phyloP scores from a whole-genome alignment of 2,329 filamentous ascomycete species.

The Colletotrichum sp. region DNA sequence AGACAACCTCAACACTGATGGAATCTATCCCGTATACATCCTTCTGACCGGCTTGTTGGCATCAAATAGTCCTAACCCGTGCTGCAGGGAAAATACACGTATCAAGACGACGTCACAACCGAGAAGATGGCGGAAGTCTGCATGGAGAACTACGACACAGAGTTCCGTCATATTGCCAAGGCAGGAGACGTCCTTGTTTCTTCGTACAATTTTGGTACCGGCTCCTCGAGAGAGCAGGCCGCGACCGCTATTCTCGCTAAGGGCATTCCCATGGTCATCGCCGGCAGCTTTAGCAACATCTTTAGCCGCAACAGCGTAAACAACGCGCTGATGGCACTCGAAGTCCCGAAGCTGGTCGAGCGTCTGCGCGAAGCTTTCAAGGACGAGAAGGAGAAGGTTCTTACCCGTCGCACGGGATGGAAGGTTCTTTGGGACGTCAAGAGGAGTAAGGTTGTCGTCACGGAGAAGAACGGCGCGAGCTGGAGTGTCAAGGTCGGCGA shows the following conservation, averaged over 20 bases:
- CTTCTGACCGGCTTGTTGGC: neutral
- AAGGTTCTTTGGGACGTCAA: slow-evolving; percentile 81
- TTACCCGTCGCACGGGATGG: slow-evolving; percentile 82
- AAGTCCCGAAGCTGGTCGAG: slow-evolving; percentile 71
- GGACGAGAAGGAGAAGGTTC: slow-evolving; percentile 50
- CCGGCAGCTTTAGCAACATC: slow-evolving; percentile 84
- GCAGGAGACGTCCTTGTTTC: slow-evolving; percentile 81
- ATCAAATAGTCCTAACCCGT: too few relatives aligned
- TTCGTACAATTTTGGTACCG: slow-evolving; percentile 90
- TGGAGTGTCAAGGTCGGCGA: slow-evolving; percentile 87
- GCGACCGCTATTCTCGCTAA: slow-evolving; percentile 87
- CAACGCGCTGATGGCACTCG: slow-evolving; percentile 76
- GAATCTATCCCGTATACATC: slow-evolving; percentile 74
- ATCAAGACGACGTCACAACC: slow-evolving; percentile 80
- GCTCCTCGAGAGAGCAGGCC: slow-evolving; percentile 82
- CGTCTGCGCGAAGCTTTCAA: slow-evolving; percentile 68
- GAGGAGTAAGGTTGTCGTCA: slow-evolving; percentile 72
- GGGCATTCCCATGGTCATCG: slow-evolving; percentile 79
- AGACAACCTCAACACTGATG: slow-evolving; percentile 87
- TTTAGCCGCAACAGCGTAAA: slow-evolving; percentile 82
- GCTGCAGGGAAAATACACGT: slow-evolving; percentile 71
- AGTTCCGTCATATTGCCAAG: slow-evolving; percentile 68
- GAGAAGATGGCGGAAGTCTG: slow-evolving; percentile 88
- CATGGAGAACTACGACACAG: slow-evolving; percentile 91
- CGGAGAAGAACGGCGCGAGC: slow-evolving; percentile 67